Evolutionary conservation across 1,284 basidiomycete genomes (phyloP).

Genomic region (Austroboletus novae-zelandiae): DNA sequence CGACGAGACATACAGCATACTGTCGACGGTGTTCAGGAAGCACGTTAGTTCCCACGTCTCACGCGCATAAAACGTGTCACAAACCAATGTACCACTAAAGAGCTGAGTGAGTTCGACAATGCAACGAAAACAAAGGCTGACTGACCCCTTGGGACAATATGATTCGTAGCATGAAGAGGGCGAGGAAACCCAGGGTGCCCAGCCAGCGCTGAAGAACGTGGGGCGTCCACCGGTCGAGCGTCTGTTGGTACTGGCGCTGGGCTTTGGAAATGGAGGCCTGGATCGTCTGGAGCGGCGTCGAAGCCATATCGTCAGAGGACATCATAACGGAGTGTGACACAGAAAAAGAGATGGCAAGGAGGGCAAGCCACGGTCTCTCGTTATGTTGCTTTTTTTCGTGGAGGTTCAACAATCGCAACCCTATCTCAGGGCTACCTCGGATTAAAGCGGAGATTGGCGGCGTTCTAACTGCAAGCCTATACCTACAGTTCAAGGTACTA

Average conservation of each 20-base stretch:
- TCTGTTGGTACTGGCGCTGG: constrained; percentile 75
- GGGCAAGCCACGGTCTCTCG: not conserved
- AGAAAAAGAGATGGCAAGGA: not conserved
- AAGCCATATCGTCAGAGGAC: constrained; percentile 33
- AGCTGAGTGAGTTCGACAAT: constrained; percentile 19
- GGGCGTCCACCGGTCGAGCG: constrained; percentile 90
- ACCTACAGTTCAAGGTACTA: no score
- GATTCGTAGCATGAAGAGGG: constrained; percentile 85
- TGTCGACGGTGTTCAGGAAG: constrained; percentile 23
- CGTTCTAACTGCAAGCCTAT: no score
- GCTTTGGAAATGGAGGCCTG: constrained; percentile 34
- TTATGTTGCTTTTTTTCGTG: constrained; percentile 7
- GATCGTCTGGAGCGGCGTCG: constrained; percentile 27
- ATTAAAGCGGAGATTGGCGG: constrained; percentile 19
- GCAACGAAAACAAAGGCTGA: constrained; percentile 19
- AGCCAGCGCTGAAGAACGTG: constrained; percentile 88
- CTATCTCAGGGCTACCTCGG: no score
- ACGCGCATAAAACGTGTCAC: constrained; percentile 14
- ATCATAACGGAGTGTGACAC: constrained; percentile 26
- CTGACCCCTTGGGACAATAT: constrained; percentile 87
- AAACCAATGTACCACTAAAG: constrained; percentile 88
- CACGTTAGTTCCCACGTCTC: constrained; percentile 4
- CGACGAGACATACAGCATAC: constrained; percentile 60
- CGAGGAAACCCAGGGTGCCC: constrained; percentile 70
- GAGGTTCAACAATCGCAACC: no score